Base-by-base conservation (phyloP, 495 filamentous ascomycete species). In the Tuber indicum region DNA sequence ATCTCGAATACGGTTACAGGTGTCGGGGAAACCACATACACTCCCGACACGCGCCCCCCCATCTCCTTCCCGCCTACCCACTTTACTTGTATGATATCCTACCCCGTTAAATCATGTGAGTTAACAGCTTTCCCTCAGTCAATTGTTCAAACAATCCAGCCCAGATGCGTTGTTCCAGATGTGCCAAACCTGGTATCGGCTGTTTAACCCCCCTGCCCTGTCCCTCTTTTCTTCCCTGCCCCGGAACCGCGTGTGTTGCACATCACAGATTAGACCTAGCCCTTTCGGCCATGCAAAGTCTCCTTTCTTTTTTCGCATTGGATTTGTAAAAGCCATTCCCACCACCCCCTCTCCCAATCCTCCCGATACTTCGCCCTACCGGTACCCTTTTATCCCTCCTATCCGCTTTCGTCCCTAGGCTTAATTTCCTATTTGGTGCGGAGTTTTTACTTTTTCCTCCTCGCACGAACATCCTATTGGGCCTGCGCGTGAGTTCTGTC, bases 241-340 rank as follows among this genome's bases (percentile, higher is more conserved):
- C 52, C 32, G n/a, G n/a, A n/a, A 16, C 58, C 58, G n/a, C n/a
- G 32, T 66, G 58, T 10, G 58, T 66, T 66, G 58, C 58, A 32
- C 58, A 66, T 66, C 58, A 66, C 26, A 32, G 58, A 66, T 66
- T 66, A 66, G 58, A 66, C 58, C 58, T 66, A 32, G 58, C 58
- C 32, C 26, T 66, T 66, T 66, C n/a, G 58, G 58, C 26, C 58
- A 66, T 66, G 58, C 26, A 66, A 32, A 32, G 58, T 16, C 16
- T 66, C 32, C 8, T n/a, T 32, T 66, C 12, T 66, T 66, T 21
- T 32, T 21, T 21, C 12, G 0, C 58, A 32, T 66, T 26, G 14
- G 14, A 62, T 62, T 62, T 62, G 52, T 62, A 26, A 62, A 62
- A 26, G 39, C n/a, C 26, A 66, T 66, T 66, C 10, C 52, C 46